Evolutionary conservation across 164 flowering plant species (phyloP).

Genomic region (Tetrastigma voinierianum): DNA sequence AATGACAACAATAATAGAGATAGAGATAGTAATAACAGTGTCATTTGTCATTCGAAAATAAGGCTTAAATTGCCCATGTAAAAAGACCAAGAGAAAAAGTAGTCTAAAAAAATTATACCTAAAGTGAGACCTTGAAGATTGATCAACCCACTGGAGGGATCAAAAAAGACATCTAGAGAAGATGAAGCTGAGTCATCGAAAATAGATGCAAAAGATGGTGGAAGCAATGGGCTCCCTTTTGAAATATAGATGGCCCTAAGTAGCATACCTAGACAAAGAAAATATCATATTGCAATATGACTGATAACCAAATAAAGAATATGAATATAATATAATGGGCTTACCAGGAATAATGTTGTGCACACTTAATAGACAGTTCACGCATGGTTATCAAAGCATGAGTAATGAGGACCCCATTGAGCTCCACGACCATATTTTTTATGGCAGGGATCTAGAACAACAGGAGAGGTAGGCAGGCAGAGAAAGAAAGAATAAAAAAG

Average conservation of each 20-base stretch:
- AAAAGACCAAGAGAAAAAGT: background rate
- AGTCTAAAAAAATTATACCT: slow-evolving; percentile 41
- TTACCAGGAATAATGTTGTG: slow-evolving; percentile 93
- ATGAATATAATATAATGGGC: slow-evolving; percentile 5
- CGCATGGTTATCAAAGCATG: slow-evolving; percentile 86
- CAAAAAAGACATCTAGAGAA: slow-evolving; percentile 95
- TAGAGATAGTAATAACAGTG: too few relatives aligned
- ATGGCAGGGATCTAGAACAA: slow-evolving; percentile 66
- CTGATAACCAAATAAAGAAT: background rate
- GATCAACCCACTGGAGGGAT: slow-evolving; percentile 72
- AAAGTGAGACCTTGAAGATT: slow-evolving; percentile 84
- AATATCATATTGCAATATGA: slow-evolving; percentile 1
- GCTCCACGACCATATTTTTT: slow-evolving; percentile 76
- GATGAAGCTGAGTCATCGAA: slow-evolving; percentile 96
- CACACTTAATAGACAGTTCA: slow-evolving; percentile 73
- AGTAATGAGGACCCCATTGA: slow-evolving; percentile 85
- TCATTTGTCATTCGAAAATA: too few relatives aligned
- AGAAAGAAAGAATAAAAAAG: background rate
- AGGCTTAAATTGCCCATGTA: too few relatives aligned
- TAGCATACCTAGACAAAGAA: slow-evolving; percentile 65
- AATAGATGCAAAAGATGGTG: slow-evolving; percentile 91
- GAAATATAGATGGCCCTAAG: slow-evolving; percentile 96
- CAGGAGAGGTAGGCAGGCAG: background rate
- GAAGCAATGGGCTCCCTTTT: slow-evolving; percentile 90
- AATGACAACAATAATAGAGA: too few relatives aligned